Base-by-base conservation (phyloP, 495 filamentous ascomycete genomes). In the Talaromyces adpressus region DNA sequence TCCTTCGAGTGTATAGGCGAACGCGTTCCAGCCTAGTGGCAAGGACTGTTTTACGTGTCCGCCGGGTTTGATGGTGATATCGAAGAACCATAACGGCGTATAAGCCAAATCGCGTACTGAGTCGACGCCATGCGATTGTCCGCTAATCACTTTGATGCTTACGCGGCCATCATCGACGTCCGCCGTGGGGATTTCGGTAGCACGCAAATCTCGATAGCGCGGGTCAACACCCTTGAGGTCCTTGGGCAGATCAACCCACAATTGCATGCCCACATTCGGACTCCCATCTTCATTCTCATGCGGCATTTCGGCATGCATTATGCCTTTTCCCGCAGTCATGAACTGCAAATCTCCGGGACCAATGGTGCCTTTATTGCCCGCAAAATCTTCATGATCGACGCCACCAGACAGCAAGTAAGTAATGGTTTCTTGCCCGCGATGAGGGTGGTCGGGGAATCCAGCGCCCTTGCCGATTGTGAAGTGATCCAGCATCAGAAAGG, bases 221-320 rank as follows among this genome's bases (percentile, higher is more conserved):
- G 93, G 94, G 76, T 98, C 94, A 74, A 90, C 93, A 64, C 74
- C 80, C 78, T 98, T 98, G 16, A 97, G 79, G 41, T 87, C 71
- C 71, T 86, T 75, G 1, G 93, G 93, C 7, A 98, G 77, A 71
- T 98, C 93, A 32, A 97, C 93, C 93, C 93, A 97, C 5, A 97
- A 78, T 77, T 97, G 93, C 77, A 98, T 81, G 6, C 93, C 93
- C 63, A 96, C 85, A 69, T 91, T 96, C 53, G 88, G 80, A 53
- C 77, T 83, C 5, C 91, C 93, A 71, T 95, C 90, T 2, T 74
- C 64, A 66, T 91, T 91, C 71, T 91, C 88, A 52, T 86, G 82
- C 20, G 93, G 93, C 93, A 98, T 98, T 78, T 98, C 93, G 9
- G 94, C 91, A 71, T 98, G 93, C 82, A 98, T 89, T 70, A 97